phyloP scores from a whole-genome alignment of 495 filamentous ascomycete species.

The Aspergillus sclerotiicarbonarius region DNA sequence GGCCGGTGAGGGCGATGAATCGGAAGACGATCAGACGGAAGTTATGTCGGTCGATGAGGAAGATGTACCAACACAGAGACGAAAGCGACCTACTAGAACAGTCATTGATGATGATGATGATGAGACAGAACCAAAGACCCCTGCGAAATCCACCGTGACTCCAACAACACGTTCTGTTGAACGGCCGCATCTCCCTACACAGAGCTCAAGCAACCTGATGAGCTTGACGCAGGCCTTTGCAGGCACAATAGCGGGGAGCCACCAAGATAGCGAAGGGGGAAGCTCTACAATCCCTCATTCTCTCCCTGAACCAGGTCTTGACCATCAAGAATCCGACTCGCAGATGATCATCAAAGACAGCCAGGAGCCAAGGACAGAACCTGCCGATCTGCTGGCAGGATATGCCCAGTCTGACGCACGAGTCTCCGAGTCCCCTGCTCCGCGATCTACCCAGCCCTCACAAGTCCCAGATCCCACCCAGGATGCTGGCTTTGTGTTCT shows the following conservation, averaged over 20 bases:
- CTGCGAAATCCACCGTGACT: slow-evolving; percentile 27
- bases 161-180: slow-evolving; percentile 32
- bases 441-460: slow-evolving; percentile 51
- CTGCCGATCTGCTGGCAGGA: slow-evolving; percentile 28
- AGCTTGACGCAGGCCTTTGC: slow-evolving; percentile 90
- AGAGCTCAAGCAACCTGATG: slow-evolving; percentile 54
- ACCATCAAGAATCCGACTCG: slow-evolving; percentile 43
- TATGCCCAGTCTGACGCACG: slow-evolving; percentile 34
- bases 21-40: slow-evolving; percentile 31
- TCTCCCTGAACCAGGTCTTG: slow-evolving; percentile 52
- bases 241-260: slow-evolving; percentile 77
- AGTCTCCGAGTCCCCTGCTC: slow-evolving; percentile 43
- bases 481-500: slow-evolving; percentile 71
- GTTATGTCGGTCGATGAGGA: slow-evolving; percentile 27
- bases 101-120: slow-evolving; percentile 55
- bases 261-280: slow-evolving; percentile 33
- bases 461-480: slow-evolving; percentile 77
- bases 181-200: slow-evolving; percentile 50
- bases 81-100: slow-evolving; percentile 41
- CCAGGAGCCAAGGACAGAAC: slow-evolving; percentile 45
- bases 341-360: slow-evolving; percentile 65
- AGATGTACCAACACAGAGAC: slow-evolving; percentile 25
- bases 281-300: slow-evolving; percentile 46
- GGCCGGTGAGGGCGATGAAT: slow-evolving; percentile 35
- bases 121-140: slow-evolving; percentile 35